Base-by-base conservation (phyloP, 306 rosid species). In the Dicorynia guianensis region DNA sequence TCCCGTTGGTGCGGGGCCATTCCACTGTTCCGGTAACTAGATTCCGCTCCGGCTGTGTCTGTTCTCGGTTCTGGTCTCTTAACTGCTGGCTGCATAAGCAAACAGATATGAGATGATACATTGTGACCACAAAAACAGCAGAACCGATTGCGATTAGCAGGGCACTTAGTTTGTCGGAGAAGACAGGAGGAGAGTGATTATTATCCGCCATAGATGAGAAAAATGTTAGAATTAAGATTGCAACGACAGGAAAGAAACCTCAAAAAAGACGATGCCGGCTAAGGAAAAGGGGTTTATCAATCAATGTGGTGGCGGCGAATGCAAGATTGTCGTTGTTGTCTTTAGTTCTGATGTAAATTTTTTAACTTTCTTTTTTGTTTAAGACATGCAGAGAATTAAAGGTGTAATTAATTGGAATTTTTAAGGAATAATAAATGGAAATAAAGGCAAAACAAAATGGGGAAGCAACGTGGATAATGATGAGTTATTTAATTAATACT, bases 101-200 rank as follows among this genome's bases (percentile, higher is more conserved):
- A 6, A 80, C 76, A 10, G 63, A 20, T 19, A 85, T n/a, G 70
- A 85, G 71, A 66, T 87, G 90, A 80, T 85, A 87, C 33, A 74
- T 35, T 53, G 84, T 78, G 71, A 85, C 75, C 44, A 87, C 61
- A 10, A 89, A 47, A 25, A 81, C 84, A 46, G 85, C 85, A 8
- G 86, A 80, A 61, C 91, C 88, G 48, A 87, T 35, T 17, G 81
- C 87, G 5, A 85, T 14, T 2, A 86, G 85, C 11, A 87, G 17
- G 42, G 74, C 36, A 14, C 64, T 11, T 50, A 83, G 6, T 48
- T 71, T 79, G 53, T 42, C 13, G 1, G 62, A 18, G 2, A 74
- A 34, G 20, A 50, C 42, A 7, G 66, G 1, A 15, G 18, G 12
- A 44, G n/a, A n/a, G n/a, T 39, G 4, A n/a, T 63, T 3, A 1